A percentile compares a stretch with the other conserved stretches of the same genome.
phyloP scores from a whole-genome alignment of 345 rosid species.

The Ricinus communis region DNA sequence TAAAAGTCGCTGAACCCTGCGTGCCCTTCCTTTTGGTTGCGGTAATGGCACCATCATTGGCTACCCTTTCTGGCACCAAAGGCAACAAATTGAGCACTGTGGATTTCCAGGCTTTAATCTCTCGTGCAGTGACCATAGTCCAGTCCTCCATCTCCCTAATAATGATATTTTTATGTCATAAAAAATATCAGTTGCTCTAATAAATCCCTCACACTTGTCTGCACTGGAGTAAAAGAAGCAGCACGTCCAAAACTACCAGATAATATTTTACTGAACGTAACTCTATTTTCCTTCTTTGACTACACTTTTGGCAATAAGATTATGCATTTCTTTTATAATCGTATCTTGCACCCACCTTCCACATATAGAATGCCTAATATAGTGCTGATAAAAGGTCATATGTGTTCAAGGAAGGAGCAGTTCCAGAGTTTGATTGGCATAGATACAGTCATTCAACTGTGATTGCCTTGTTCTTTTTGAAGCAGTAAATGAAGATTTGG shows the following conservation, averaged over 20 bases:
- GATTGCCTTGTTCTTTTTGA: conserved; percentile 8
- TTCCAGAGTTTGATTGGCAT: conserved; percentile 38
- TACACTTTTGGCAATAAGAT: background rate
- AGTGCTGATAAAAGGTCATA: conserved; percentile 24
- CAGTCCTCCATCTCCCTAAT: conserved; percentile 15
- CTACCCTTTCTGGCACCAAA: conserved; percentile 36
- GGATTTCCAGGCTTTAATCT: conserved; percentile 36
- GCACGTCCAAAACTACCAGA: conserved; percentile 20
- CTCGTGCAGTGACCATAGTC: conserved; percentile 25
- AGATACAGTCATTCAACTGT: conserved; percentile 25
- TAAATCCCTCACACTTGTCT: conserved; percentile 22
- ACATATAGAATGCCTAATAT: conserved; percentile 23
- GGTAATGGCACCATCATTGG: conserved; percentile 20
- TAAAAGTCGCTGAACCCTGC: background rate
- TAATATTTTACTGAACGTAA: background rate
- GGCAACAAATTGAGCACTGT: conserved; percentile 17
- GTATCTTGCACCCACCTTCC: conserved; percentile 31
- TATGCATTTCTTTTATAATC: conserved; percentile 31
- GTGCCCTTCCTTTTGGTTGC: conserved; percentile 27
- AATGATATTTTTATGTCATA: conserved; percentile 1
- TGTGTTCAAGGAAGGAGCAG: conserved; percentile 16
- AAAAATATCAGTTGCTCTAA: conserved; percentile 18
- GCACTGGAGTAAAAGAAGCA: background rate
- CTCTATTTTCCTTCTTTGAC: conserved; percentile 1
- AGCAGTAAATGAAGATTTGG: conserved; percentile 5